Conservation (phyloP, 2,329 filamentous ascomycete species). For the Sclerotinia subarctica region DNA sequence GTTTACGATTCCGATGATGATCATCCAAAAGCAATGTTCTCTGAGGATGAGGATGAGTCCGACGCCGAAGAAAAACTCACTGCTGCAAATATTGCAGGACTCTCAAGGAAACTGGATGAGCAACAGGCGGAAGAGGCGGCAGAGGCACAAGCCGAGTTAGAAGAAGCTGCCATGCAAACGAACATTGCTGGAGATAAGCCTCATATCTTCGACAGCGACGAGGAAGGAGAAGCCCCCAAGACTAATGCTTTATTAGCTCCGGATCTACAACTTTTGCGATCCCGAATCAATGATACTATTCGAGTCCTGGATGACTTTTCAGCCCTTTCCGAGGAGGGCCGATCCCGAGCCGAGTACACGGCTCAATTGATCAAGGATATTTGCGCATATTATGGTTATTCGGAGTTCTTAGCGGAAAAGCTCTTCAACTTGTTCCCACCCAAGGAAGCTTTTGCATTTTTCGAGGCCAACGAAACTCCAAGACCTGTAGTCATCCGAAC, state of each 20-base stretch:
- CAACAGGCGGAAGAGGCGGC: constrained; percentile 74
- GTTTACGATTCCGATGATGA: constrained; percentile 50
- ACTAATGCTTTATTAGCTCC: constrained; percentile 70
- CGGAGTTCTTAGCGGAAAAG: constrained; percentile 90
- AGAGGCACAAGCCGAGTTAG: constrained; percentile 79
- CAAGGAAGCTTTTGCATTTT: constrained; percentile 93
- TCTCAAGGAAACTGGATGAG: constrained; percentile 80
- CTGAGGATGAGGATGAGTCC: constrained; percentile 87
- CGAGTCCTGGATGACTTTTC: constrained; percentile 87
- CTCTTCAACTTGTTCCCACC: constrained; percentile 89
- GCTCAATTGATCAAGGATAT: constrained; percentile 85
- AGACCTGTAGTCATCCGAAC: constrained; percentile 94
- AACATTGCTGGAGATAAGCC: constrained; percentile 82
- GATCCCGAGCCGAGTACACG: constrained; percentile 85
- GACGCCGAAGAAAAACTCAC: constrained; percentile 88
- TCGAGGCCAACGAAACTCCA: constrained; percentile 95
- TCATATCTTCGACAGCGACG: constrained; percentile 60
- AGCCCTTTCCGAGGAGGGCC: constrained; percentile 73
- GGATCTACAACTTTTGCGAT: constrained; percentile 83
- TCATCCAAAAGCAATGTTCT: constrained; percentile 75
- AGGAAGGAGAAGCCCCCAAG: constrained; percentile 57
- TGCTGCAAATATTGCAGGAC: constrained; percentile 90
- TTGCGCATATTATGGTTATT: constrained; percentile 96
- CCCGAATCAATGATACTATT: constrained; percentile 87
- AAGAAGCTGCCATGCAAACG: constrained; percentile 82